phyloP scores from a whole-genome alignment of 805 yeast genomes.

The Pichia pseudocactophila region DNA sequence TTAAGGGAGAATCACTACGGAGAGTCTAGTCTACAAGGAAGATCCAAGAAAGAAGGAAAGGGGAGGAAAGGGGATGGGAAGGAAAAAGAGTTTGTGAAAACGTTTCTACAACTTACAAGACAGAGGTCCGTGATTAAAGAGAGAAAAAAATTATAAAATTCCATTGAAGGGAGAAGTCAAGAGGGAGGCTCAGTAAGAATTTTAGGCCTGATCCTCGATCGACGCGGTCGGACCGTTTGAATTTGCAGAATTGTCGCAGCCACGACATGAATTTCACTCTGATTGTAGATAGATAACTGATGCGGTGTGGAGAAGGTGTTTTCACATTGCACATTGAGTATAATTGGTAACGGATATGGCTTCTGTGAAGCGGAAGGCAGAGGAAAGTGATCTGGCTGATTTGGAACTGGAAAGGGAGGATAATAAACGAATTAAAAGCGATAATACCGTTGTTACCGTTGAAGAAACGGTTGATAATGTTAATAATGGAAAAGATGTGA shows the following conservation, averaged over 20 bases:
- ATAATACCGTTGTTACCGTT: background rate
- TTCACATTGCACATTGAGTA: background rate
- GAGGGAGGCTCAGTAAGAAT: background rate
- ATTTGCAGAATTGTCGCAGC: background rate
- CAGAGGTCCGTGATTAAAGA: no score
- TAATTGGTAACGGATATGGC: background rate
- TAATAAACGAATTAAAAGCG: background rate
- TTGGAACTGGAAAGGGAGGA: background rate
- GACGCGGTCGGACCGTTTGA: background rate
- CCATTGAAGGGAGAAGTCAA: background rate
- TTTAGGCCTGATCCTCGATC: no score
- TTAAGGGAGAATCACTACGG: background rate
- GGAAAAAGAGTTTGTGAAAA: no score
- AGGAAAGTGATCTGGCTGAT: background rate
- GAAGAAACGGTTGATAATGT: background rate
- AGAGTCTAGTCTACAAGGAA: background rate
- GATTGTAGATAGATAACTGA: no score
- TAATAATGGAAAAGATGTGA: background rate
- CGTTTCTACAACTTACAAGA: no score
- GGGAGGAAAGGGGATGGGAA: no score
- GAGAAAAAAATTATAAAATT: background rate
- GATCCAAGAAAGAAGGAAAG: no score
- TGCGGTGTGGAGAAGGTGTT: no score
- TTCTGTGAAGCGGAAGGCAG: conserved; percentile 1
- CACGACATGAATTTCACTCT: no score